These are phyloP conservation scores for Escovopsis sp. DNA, from an alignment of 2,329 filamentous ascomycete species.

Conservation along the genomic window DNA sequence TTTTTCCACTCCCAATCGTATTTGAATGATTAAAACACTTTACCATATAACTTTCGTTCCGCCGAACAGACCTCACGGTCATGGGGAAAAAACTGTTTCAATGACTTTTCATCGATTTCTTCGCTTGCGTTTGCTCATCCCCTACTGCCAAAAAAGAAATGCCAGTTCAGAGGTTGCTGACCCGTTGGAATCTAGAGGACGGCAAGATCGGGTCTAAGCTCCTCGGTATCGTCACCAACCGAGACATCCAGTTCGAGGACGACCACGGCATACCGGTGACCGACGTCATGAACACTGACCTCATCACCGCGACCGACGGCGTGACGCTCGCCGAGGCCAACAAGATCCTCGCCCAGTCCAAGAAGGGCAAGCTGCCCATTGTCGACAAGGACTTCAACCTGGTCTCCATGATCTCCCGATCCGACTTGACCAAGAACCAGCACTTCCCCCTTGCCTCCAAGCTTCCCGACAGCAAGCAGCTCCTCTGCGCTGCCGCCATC, in stretches of 20 bases:
- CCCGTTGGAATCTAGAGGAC: conserved; percentile 46
- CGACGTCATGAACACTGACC: conserved; percentile 87
- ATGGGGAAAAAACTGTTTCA: conserved; percentile 50
- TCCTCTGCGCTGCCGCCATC: conserved; percentile 88
- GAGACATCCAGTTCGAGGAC: conserved; percentile 93
- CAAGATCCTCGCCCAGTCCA: conserved; percentile 80
- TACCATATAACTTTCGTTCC: conserved; percentile 99
- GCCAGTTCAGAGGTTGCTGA: conserved; percentile 5
- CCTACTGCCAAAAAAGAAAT: too few relatives aligned
- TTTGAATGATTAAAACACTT: conserved; percentile 63
- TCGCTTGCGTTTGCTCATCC: conserved; percentile 2
- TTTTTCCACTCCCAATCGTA: not conserved
- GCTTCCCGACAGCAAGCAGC: conserved; percentile 90
- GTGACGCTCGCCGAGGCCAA: conserved; percentile 83
- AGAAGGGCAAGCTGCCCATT: conserved; percentile 96
- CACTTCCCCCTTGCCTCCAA: conserved; percentile 95
- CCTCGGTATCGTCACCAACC: conserved; percentile 91
- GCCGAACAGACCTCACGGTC: conserved; percentile 76
- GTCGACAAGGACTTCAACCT: conserved; percentile 74
- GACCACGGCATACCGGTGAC: conserved; percentile 58
- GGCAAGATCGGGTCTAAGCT: conserved; percentile 92
- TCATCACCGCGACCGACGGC: conserved; percentile 74
- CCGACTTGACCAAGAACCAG: conserved; percentile 96
- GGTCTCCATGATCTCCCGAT: conserved; percentile 82
- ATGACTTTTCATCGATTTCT: conserved; percentile 15